phyloP scores from a whole-genome alignment of 805 yeast genomes.

The Candida insectorum region DNA sequence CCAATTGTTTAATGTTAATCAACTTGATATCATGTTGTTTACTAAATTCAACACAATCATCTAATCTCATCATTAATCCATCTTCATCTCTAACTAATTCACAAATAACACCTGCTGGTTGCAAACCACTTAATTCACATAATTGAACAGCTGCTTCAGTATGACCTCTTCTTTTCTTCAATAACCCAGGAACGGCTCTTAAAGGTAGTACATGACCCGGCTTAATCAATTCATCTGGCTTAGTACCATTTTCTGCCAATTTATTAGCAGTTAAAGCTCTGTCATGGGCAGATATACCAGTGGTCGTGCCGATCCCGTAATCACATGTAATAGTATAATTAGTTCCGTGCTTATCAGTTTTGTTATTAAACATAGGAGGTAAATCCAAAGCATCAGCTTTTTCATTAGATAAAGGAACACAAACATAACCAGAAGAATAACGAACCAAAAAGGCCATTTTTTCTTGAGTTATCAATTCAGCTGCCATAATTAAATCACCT shows the following conservation, averaged over 20 bases:
- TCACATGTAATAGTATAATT: slow-evolving; percentile 96
- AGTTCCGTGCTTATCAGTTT: slow-evolving; percentile 86
- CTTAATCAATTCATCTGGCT: slow-evolving; percentile 66
- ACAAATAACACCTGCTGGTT: slow-evolving; percentile 89
- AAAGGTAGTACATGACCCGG: slow-evolving; percentile 96
- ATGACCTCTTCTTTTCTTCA: slow-evolving; percentile 83
- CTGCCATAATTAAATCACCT: slow-evolving; percentile 96
- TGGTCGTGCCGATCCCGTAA: slow-evolving; percentile 82
- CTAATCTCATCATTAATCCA: slow-evolving; percentile 92
- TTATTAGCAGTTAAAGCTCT: slow-evolving; percentile 77
- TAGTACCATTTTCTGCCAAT: slow-evolving; percentile 59
- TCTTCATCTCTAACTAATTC: slow-evolving; percentile 91
- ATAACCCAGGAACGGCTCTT: slow-evolving; percentile 84
- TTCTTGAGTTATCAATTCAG: slow-evolving; percentile 69
- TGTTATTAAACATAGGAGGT: slow-evolving; percentile 68
- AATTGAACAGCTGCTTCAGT: slow-evolving; percentile 96
- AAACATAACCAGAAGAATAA: slow-evolving; percentile 85
- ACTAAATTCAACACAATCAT: slow-evolving; percentile 76
- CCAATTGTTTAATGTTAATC: slow-evolving; percentile 75
- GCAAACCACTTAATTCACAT: slow-evolving; percentile 69
- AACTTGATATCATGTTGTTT: slow-evolving; percentile 59
- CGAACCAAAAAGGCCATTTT: slow-evolving; percentile 94
- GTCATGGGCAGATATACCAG: slow-evolving; percentile 95
- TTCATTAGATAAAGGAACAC: slow-evolving; percentile 79
- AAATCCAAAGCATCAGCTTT: slow-evolving; percentile 78